Evolutionary conservation across 1,284 basidiomycete species (phyloP), one percentile per base, ranked within the genome.

Genomic region (Coniferiporia sulphurascens): DNA sequence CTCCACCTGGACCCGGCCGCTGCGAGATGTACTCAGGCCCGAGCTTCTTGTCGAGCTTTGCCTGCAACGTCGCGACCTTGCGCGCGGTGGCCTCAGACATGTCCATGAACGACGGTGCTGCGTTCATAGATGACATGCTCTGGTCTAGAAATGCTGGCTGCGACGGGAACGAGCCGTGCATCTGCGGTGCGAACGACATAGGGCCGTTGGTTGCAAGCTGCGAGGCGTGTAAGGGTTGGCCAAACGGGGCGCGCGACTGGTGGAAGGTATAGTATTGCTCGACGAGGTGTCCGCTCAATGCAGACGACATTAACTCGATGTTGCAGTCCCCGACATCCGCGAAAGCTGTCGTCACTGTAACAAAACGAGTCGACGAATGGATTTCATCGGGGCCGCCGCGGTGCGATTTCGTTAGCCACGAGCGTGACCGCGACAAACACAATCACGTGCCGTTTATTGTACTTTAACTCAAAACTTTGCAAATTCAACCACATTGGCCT

Each of bases 11-110:
- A 1, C 95, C 95, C 1, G 91, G 88, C n/a, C 95, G 79, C 63
- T 90, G 87, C 1, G 91, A 92, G 58, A 98, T 83, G 69, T 84
- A 98, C 74, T 98, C 96, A 2, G 96, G 96, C 0, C 96, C 96
- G 3, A 99, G 85, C 66, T 90, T 91, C 74, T 87, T 87, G 68
- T 91, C 81, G 32, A 99, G 78, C 69, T 94, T 91, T 17, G 83
- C 84, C 69, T 97, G 93, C 12, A 98, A 74, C 0, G 80, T 74
- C 1, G 88, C 87, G 41, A 94, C 82, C 67, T 84, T 85, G 63
- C 78, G 75, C 3, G 84, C 79, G 0, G 85, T 81, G 27, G 79
- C 81, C 60, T 85, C 79, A 0, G 82, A 78, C 38, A 85, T 70
- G 17, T 78, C 73, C 62, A 71, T 68, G 36, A 76, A 75, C 15